Conservation (phyloP, 208 protist species). For the Crithidia sp. region DNA sequence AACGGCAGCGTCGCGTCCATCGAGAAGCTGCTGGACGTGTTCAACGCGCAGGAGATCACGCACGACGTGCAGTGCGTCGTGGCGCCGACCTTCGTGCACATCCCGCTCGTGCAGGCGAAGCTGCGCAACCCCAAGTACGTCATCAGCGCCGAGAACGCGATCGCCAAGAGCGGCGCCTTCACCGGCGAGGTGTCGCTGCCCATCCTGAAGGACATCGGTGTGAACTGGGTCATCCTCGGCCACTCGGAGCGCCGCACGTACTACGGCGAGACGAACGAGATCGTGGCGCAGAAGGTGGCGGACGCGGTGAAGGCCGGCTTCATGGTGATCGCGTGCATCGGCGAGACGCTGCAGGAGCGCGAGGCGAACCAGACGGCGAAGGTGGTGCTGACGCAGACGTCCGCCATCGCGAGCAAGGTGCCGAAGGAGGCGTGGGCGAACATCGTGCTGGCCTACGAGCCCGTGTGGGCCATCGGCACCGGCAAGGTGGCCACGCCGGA, state of each 20-base stretch:
- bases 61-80: conserved; percentile 92
- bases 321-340: conserved; percentile 97
- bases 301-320: conserved; percentile 87
- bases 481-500: conserved; percentile 96
- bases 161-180: conserved; percentile 88
- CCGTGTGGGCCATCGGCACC: conserved; percentile 99
- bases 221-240: conserved; percentile 96
- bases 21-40: conserved; percentile 67
- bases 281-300: conserved; percentile 94
- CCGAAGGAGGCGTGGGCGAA: conserved; percentile 87
- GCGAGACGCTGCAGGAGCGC: conserved; percentile 95
- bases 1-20: conserved; percentile 89
- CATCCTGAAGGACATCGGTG: conserved; percentile 94
- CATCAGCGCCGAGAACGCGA: conserved; percentile 89
- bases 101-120: conserved; percentile 70
- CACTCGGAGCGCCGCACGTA: conserved; percentile 97
- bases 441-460: conserved; percentile 99
- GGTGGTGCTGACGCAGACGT: conserved; percentile 92
- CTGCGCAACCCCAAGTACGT: conserved; percentile 76
- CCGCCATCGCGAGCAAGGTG: conserved; percentile 77
- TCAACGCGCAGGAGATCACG: conserved; percentile 70
- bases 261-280: conserved; percentile 93
- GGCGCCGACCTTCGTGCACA: conserved; percentile 83
- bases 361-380: conserved; percentile 91
- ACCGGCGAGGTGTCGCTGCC: conserved; percentile 88